Base-by-base conservation (phyloP, 805 yeast genomes). In the Suhomyces xylopsoci region DNA sequence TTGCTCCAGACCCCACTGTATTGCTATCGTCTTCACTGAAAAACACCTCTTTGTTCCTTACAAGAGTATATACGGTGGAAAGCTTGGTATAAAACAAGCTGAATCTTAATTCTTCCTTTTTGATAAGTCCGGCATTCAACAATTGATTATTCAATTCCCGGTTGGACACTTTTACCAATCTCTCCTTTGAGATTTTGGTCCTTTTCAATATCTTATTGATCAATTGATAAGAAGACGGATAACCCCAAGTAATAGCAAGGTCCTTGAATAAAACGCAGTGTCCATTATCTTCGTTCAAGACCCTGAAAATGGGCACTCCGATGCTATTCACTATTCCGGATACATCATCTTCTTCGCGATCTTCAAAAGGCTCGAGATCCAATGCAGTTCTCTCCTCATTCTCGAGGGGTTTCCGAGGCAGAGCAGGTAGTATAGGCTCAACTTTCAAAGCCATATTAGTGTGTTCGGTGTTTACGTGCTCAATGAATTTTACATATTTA, bases 201-300 rank as follows among this genome's bases (percentile, higher is more conserved):
- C 55, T 50, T 48, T 65, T 67, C 17, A 68, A 53, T 7, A 73
- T 36, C 51, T 62, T 62, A n/a, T 54, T 48, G 26, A 75, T 65
- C 19, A 75, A 52, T 56, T 75, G 80, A 53, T 75, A 74, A 3
- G 78, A 69, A 7, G 79, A 74, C 1, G 79, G 78, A 49, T 61
- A 74, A 53, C 68, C 69, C 76, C 76, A 74, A 8, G 66, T 50
- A 25, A 28, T 41, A 7, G 75, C 68, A 49, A 75, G 58, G 53
- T 71, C 68, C 45, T 66, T 64, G 12, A 70, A 44, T 36, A 75
- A 57, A 2, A 71, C 71, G 46, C 61, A 63, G 22, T 55, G 34
- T 24, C 50, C 40, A 46, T 30, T 42, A 25, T 51, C 28, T n/a
- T 49, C 42, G n/a, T 15, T 17, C 7, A 25, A 4, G 26, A 48